Evolutionary conservation across 345 rosid species (phyloP), one percentile per base, ranked within the genome.

Genomic region (Turnera subulata): DNA sequence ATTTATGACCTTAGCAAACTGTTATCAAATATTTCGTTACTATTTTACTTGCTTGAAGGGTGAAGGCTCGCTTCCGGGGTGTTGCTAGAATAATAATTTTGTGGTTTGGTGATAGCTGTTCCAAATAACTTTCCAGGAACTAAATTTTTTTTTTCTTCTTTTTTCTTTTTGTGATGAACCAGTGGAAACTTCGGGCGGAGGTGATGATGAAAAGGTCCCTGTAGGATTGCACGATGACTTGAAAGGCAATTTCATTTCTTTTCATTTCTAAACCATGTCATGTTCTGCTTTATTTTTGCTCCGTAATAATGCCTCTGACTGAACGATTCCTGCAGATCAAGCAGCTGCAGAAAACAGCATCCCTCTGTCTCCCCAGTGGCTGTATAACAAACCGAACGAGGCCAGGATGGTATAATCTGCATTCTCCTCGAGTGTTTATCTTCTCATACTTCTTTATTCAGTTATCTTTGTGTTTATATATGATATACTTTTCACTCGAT

Each of bases 321-420:
- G 23, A 29, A 29, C 35, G 8, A 29, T 8, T 8, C 35, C 35
- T 69, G 76, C 80, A 91, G 96, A 88, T 74, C 89, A 76, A 69
- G 40, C 68, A 64, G 70, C 72, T 20, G 65, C 81, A 14, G 97
- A 91, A 50, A 88, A 69, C 80, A 85, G 81, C 80, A 88, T 91
- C n/a, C 97, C 97, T 0, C 64, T 91, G 69, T 88, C 96, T 73
- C 97, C 97, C 1, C 96, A 91, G 67, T 91, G 97, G 97, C 94
- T 91, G 39, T 91, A 88, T 76, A 62, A 83, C 16, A 91, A 85
- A 62, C 84, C 91, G 14, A 78, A 57, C 22, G 97, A 91, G 48
- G 65, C 59, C 43, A 91, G 16, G 45, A 42, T 11, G 45, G 4
- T 11, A 16, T 11, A 13, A 8, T 42, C n/a, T 11, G 7, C 42